These are phyloP conservation scores for Schizosaccharomyces cryophilus DNA, from an alignment of 805 yeast genomes.

Conservation along the genomic window DNA sequence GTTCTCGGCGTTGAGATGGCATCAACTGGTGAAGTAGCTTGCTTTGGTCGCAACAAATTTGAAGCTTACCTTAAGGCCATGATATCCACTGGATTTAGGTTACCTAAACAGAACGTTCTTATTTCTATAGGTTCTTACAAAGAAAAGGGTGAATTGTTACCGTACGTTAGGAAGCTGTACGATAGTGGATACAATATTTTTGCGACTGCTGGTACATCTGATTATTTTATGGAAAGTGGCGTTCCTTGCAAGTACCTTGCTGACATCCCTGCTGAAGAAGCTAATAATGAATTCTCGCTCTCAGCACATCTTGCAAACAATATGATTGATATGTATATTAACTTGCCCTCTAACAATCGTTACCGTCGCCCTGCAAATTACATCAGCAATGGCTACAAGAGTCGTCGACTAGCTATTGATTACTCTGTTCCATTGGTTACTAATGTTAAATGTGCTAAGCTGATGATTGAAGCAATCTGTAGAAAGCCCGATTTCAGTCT, in stretches of 20 bases:
- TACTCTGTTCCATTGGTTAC: conserved; percentile 94
- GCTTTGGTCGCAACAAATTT: conserved; percentile 61
- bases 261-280: conserved; percentile 43
- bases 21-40: conserved; percentile 96
- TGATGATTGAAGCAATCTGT: conserved; percentile 79
- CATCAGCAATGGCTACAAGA: conserved; percentile 88
- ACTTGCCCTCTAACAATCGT: conserved; percentile 87
- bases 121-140: conserved; percentile 89
- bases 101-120: conserved; percentile 70
- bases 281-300: conserved; percentile 80
- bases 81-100: conserved; percentile 79
- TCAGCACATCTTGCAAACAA: conserved; percentile 92
- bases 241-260: conserved; percentile 89
- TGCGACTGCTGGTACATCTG: conserved; percentile 98
- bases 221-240: conserved; percentile 82
- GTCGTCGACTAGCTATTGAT: conserved; percentile 99
- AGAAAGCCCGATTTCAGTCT: conserved; percentile 24
- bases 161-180: conserved; percentile 55
- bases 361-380: conserved; percentile 97
- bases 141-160: conserved; percentile 82
- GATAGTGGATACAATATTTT: conserved; percentile 73
- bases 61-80: conserved; percentile 91
- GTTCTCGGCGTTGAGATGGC: conserved; percentile 98
- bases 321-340: conserved; percentile 84
- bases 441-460: conserved; percentile 89